Conservation (phyloP, 345 rosid genomes). For the Hibiscus syriacus region DNA sequence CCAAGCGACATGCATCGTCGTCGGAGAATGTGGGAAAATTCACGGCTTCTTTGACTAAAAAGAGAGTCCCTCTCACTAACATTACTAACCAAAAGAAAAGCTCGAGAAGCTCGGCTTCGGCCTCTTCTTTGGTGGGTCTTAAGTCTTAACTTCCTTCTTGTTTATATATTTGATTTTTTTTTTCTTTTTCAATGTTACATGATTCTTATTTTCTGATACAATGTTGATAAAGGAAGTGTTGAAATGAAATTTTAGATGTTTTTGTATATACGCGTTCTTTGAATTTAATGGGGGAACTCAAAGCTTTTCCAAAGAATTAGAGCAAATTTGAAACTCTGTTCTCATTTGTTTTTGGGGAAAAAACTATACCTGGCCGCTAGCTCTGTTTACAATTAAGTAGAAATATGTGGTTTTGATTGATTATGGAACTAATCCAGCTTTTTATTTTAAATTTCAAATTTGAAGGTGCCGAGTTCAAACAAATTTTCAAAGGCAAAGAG, state of each 20-base stretch:
- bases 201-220: not conserved
- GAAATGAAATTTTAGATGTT: too few species aligned
- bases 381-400: not conserved
- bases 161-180: not conserved
- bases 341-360: not conserved
- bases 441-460: slow-evolving; percentile 2
- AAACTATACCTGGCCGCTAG: not conserved
- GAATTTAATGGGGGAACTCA: not conserved
- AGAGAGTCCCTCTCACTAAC: slow-evolving; percentile 71
- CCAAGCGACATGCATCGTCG: slow-evolving; percentile 40
- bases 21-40: slow-evolving; percentile 38
- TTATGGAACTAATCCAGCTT: slow-evolving; percentile 1
- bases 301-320: not conserved
- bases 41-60: slow-evolving; percentile 37
- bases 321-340: not conserved
- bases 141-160: not conserved
- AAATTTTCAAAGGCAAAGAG: slow-evolving; percentile 49
- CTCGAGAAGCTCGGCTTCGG: slow-evolving; percentile 31
- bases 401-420: not conserved
- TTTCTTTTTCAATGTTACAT: not conserved
- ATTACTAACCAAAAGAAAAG: slow-evolving; percentile 55
- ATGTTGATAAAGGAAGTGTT: not conserved
- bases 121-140: slow-evolving; percentile 51
- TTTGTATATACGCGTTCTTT: not conserved
- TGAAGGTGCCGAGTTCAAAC: slow-evolving; percentile 45